phyloP scores from a whole-genome alignment of 2,329 filamentous ascomycete genomes.

The Ophiognomonia clavigignenti-juglandacearum region DNA sequence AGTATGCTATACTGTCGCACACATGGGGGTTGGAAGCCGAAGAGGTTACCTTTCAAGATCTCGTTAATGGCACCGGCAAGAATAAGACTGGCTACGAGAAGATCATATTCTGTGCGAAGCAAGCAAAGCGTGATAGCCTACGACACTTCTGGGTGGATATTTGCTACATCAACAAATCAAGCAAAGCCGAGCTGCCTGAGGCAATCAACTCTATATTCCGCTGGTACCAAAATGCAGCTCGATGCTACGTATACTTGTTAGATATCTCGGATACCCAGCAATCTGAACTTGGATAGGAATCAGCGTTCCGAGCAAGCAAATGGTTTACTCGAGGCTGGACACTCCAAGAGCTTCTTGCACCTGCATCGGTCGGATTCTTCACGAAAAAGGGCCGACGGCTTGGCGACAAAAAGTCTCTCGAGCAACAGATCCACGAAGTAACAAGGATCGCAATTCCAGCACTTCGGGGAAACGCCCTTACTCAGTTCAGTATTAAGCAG shows the following conservation, averaged over 20 bases:
- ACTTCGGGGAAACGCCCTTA: constrained; percentile 17
- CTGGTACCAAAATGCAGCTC: constrained; percentile 5
- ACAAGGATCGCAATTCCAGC: constrained; percentile 19
- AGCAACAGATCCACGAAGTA: constrained; percentile 19
- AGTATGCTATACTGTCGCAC: constrained; percentile 23
- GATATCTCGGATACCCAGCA: constrained; percentile 3
- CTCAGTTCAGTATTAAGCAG: constrained; percentile 19
- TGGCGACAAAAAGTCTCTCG: constrained; percentile 22
- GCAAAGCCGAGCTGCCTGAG: constrained; percentile 7
- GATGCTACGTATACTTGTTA: constrained; percentile 12
- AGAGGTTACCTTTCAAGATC: constrained; percentile 16
- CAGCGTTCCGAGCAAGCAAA: constrained; percentile 3
- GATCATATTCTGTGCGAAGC: constrained; percentile 4
- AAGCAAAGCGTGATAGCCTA: neutral
- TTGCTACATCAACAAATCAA: constrained; percentile 6
- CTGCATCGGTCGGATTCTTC: constrained; percentile 24
- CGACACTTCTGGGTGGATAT: constrained; percentile 7
- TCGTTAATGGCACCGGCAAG: constrained; percentile 1
- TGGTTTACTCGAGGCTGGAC: no score
- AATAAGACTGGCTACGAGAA: constrained; percentile 5
- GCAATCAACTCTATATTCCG: constrained; percentile 6
- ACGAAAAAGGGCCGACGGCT: constrained; percentile 17
- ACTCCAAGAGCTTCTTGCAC: constrained; percentile 22
- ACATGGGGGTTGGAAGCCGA: constrained; percentile 18
- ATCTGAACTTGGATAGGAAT: neutral